Conservation (phyloP, 2,329 filamentous ascomycete genomes). For the Paracorniculantispora psalliotae region DNA sequence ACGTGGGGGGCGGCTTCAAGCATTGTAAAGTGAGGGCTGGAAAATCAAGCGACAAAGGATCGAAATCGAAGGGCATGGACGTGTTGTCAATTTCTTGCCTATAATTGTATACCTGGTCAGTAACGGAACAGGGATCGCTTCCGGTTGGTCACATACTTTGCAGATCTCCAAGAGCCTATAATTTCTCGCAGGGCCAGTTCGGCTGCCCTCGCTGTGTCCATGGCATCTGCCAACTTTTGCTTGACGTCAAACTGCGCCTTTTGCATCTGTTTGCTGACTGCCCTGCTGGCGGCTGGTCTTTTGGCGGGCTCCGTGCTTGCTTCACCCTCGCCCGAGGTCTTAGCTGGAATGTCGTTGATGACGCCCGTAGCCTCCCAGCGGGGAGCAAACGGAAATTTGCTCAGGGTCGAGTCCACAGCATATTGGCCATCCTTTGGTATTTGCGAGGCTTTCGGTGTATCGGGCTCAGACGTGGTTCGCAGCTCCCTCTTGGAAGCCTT, state of each 20-base stretch:
- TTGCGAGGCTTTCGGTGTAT: slow-evolving; percentile 32
- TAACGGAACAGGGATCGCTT: background rate
- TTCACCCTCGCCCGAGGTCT: slow-evolving; percentile 28
- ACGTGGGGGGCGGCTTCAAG: slow-evolving; percentile 71
- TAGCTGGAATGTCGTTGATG: slow-evolving; percentile 64
- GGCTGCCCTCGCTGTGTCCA: slow-evolving; percentile 75
- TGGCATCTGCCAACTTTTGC: slow-evolving; percentile 61
- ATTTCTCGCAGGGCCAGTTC: slow-evolving; percentile 83
- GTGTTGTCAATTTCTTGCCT: slow-evolving; percentile 53
- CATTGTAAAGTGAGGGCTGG: slow-evolving; percentile 78
- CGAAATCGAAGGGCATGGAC: slow-evolving; percentile 68
- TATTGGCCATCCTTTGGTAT: slow-evolving; percentile 39
- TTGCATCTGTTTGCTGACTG: slow-evolving; percentile 48
- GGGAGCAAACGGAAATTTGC: slow-evolving; percentile 52
- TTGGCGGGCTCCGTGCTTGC: slow-evolving; percentile 31
- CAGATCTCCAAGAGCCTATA: slow-evolving; percentile 73
- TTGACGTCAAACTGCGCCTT: slow-evolving; percentile 61
- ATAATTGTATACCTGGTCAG: slow-evolving; percentile 17
- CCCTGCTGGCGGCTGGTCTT: slow-evolving; percentile 34
- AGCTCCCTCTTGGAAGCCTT: slow-evolving; percentile 37
- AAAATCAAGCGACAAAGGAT: slow-evolving; percentile 80
- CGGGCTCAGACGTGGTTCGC: slow-evolving; percentile 34
- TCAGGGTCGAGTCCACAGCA: slow-evolving; percentile 42
- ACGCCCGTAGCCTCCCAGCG: slow-evolving; percentile 75
- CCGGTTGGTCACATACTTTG: slow-evolving; percentile 58